Conservation (phyloP, 495 filamentous ascomycete species). For the Penicillium riverlandense region DNA sequence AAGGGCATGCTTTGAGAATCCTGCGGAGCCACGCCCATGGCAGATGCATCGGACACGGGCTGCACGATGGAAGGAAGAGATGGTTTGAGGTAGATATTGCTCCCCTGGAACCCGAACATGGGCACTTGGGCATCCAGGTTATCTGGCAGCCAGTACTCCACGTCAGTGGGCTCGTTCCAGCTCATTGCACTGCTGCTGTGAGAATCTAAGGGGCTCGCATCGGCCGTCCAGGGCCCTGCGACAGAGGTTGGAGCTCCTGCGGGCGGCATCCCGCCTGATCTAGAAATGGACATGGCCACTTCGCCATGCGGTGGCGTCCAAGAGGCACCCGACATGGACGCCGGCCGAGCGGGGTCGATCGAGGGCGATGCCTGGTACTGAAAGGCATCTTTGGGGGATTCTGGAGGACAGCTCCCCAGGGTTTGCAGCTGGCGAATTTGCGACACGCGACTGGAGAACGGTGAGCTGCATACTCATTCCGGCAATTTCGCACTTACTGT, state of each 20-base stretch:
- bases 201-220: slow-evolving; percentile 17
- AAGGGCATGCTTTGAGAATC: slow-evolving; percentile 14
- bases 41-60: slow-evolving; percentile 11
- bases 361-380: slow-evolving; percentile 15
- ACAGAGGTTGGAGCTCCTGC: slow-evolving; percentile 9
- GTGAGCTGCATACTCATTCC: no score
- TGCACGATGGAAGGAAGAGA: slow-evolving; percentile 36
- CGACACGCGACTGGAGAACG: slow-evolving; percentile 23
- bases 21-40: slow-evolving; percentile 12
- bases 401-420: slow-evolving; percentile 8
- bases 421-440: slow-evolving; percentile 38
- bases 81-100: slow-evolving; percentile 31
- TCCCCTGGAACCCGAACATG: slow-evolving; percentile 32
- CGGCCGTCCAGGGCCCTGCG: slow-evolving; percentile 15
- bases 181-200: slow-evolving; percentile 14
- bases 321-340: slow-evolving; percentile 13
- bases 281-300: slow-evolving; percentile 16
- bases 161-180: slow-evolving; percentile 27
- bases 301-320: slow-evolving; percentile 14
- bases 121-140: slow-evolving; percentile 25
- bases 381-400: slow-evolving; percentile 9
- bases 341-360: slow-evolving; percentile 10
- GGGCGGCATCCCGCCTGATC: slow-evolving; percentile 11
- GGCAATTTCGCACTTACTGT: slow-evolving; percentile 23
- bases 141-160: slow-evolving; percentile 38